Evolutionary conservation across 2,329 filamentous ascomycete genomes (phyloP), one percentile per base, ranked within the genome.

Genomic region (Aspergillus amoenus): DNA sequence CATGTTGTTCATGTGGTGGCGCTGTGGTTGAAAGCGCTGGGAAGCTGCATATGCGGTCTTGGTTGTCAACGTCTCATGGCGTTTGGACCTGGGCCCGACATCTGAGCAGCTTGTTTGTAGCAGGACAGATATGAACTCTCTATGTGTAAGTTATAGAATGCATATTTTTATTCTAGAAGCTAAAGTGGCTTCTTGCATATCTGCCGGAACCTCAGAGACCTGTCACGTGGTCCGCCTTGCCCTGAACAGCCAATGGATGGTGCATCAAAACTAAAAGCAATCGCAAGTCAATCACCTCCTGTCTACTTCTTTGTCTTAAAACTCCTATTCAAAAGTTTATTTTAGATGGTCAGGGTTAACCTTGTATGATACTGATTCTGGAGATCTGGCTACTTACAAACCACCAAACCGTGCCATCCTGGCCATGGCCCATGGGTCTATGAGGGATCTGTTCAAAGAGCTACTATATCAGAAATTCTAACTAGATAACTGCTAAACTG

Each of bases 221-320:
- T 24, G 44, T 57, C 55, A 57, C 49, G 55, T 57, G 55, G 21
- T 21, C 22, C 13, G 30, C 15, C 56, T 50, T 58, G 44, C 49
- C 55, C 48, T 57, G 34, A 52, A 30, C 27, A 11, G 27, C 27
- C 27, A 30, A 9, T 9, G 27, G 9, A 11, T 30, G 9, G 27
- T 30, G 27, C 27, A 30, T 30, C 27, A 30, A 30, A 30, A 30
- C 27, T 4, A 3, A 30, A 30, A 8, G 27, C 9, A 30, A 30
- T 27, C 2, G 8, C 2, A 11, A 30, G 24, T 11, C 4, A 30
- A 9, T 30, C 27, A 30, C 27, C 27, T 30, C 1, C 27, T 30
- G 3, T 3, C 27, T 11, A 11, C 27, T 11, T 30, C 3, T 30
- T 30, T 30, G 3, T 9, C 9, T 8, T 2, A 8, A 11, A 9